These are phyloP conservation scores for Trichoderma atroviride DNA, from an alignment of 2,329 filamentous ascomycete genomes.

Conservation along the genomic window DNA sequence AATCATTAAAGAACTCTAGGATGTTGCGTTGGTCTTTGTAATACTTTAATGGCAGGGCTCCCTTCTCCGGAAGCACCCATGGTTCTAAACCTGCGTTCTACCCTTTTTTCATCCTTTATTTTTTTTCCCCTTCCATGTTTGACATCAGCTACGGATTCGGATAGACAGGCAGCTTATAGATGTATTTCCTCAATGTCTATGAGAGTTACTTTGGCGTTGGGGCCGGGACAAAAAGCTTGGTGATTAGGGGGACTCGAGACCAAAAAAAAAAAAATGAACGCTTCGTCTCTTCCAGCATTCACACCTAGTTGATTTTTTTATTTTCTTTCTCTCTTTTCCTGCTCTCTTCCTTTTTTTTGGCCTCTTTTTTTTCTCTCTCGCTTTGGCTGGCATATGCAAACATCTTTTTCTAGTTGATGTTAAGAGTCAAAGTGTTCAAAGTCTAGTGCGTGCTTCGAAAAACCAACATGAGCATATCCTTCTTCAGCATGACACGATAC, in stretches of 20 bases:
- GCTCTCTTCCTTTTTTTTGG: neutral
- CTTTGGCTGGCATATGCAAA: neutral
- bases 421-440: neutral
- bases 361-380: neutral
- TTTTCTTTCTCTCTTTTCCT: neutral
- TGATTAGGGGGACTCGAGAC: neutral
- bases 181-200: neutral
- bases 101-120: neutral
- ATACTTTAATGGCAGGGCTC: neutral
- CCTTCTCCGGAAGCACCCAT: neutral
- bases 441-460: neutral
- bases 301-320: neutral
- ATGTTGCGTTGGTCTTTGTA: neutral
- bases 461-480: neutral
- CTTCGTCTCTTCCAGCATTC: neutral
- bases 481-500: neutral
- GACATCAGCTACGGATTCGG: neutral
- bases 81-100: neutral
- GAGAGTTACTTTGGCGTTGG: neutral
- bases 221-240: neutral
- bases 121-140: neutral
- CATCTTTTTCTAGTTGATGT: neutral
- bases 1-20: neutral
- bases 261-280: neutral
- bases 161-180: conserved; percentile 20